Percentiles rank a stretch among this genome's conserved stretches.
phyloP scores from a whole-genome alignment of 2,329 filamentous ascomycete genomes.

The Rugonectria rugulosa region DNA sequence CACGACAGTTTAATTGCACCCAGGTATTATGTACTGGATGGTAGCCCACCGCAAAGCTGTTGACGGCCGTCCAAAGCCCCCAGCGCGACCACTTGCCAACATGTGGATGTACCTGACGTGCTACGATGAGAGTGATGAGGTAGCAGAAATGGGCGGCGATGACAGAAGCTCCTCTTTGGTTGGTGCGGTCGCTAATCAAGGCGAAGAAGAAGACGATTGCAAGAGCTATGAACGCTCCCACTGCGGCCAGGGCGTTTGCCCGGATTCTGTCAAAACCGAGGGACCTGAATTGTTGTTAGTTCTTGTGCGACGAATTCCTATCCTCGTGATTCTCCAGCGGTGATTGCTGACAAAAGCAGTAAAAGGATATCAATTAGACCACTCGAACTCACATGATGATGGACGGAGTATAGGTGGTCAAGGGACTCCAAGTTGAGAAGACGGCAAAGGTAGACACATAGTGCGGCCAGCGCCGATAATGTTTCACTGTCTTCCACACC shows the following conservation, averaged over 20 bases:
- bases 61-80: slow-evolving; percentile 54
- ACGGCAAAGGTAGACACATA: slow-evolving; percentile 58
- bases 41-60: slow-evolving; percentile 58
- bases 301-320: no score
- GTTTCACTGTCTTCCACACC: slow-evolving; percentile 53
- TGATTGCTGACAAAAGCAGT: no score
- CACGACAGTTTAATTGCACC: slow-evolving; percentile 58
- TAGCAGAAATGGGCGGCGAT: slow-evolving; percentile 55
- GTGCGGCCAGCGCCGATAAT: slow-evolving; percentile 57
- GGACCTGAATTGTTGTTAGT: no score
- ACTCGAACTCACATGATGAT: no score
- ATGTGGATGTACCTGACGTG: slow-evolving; percentile 42
- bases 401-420: slow-evolving; percentile 63
- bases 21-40: slow-evolving; percentile 60
- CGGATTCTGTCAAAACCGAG: slow-evolving; percentile 54
- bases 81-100: slow-evolving; percentile 20
- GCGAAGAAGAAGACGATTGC: slow-evolving; percentile 57
- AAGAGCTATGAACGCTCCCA: slow-evolving; percentile 53
- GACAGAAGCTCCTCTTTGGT: slow-evolving; percentile 52
- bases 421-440: slow-evolving; percentile 60
- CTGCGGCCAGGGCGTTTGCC: slow-evolving; percentile 56
- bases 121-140: slow-evolving; percentile 52
- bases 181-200: slow-evolving; percentile 55
- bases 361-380: no score
- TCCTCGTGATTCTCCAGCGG: no score